phyloP scores from a whole-genome alignment of 495 filamentous ascomycete species.

The Aspergillus funiculosus region DNA sequence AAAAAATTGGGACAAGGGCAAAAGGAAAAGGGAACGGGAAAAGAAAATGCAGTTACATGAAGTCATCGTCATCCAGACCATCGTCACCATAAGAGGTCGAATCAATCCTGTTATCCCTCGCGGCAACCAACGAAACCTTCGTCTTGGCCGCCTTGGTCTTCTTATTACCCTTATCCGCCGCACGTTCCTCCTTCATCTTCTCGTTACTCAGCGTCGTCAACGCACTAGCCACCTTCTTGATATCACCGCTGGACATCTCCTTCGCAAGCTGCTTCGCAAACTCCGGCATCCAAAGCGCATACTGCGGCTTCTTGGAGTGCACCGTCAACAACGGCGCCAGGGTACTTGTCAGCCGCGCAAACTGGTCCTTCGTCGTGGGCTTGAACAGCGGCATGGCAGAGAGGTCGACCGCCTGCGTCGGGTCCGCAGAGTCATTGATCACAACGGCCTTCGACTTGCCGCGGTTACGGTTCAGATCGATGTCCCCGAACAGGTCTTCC shows the following conservation, averaged over 20 bases:
- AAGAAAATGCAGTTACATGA: conserved; percentile 50
- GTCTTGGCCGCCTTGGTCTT: conserved; percentile 94
- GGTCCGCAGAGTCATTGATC: conserved; percentile 59
- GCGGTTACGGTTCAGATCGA: conserved; percentile 65
- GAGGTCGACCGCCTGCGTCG: conserved; percentile 74
- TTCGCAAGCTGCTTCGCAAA: conserved; percentile 81
- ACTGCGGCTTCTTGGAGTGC: conserved; percentile 85
- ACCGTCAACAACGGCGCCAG: conserved; percentile 66
- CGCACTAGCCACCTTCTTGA: conserved; percentile 86
- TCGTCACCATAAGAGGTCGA: conserved; percentile 67
- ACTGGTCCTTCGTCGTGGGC: conserved; percentile 79
- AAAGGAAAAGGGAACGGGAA: conserved; percentile 10
- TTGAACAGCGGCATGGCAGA: conserved; percentile 77
- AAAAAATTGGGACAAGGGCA: not conserved
- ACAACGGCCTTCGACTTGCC: conserved; percentile 57
- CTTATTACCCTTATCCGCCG: conserved; percentile 88
- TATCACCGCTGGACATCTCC: conserved; percentile 82
- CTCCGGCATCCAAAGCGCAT: conserved; percentile 81
- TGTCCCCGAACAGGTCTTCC: conserved; percentile 78
- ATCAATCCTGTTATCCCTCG: conserved; percentile 63
- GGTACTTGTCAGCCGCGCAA: conserved; percentile 64
- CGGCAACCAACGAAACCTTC: conserved; percentile 74
- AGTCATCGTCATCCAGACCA: conserved; percentile 69
- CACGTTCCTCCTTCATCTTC: conserved; percentile 98
- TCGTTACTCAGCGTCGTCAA: conserved; percentile 87